Evolutionary conservation across 495 filamentous ascomycete genomes (phyloP), one percentile per base, ranked within the genome.

Genomic region (Bombardia bombarda): DNA sequence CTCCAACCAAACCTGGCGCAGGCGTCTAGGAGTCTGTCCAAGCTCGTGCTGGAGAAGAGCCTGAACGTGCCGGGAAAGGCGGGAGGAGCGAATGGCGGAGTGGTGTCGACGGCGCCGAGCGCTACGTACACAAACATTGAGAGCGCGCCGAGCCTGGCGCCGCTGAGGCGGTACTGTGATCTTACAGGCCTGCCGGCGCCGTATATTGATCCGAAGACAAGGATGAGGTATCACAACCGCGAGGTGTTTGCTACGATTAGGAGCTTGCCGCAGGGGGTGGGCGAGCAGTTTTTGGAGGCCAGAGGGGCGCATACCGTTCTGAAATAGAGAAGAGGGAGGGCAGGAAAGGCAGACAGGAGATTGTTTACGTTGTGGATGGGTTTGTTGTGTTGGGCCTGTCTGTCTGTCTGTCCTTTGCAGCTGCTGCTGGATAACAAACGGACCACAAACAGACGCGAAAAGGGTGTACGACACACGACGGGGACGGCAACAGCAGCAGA

Each of bases 101-200:
- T 49, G 13, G 26, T 50, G 10, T 49, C 47, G 8, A 77, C 78
- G 34, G 82, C 84, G 0, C 89, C 89, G 0, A 74, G 75, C 2
- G 86, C 87, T 22, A 95, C 92, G 0, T 98, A 95, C 60, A 90
- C 87, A 9, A 95, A 95, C 55, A 90, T 98, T 52, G 90, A 95
- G 52, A 84, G 84, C 13, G 87, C 90, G 3, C 90, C 93, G 12
- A 86, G 82, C 31, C 63, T 95, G 24, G 81, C 83, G 14, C 78
- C 84, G 50, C 70, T 81, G 53, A 85, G 76, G 52, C 82, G 81
- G 46, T 97, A 96, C 64, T 97, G 93, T 69, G 93, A 97, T 61
- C 75, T 97, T 57, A 97, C 92, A 6, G 93, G 93, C 16, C 65
- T 96, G 49, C 75, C 86, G 9, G 87, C 87, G 14, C 79, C 82